Base-by-base conservation (phyloP, 164 flowering plant genomes). In the Stephania cephalantha region DNA sequence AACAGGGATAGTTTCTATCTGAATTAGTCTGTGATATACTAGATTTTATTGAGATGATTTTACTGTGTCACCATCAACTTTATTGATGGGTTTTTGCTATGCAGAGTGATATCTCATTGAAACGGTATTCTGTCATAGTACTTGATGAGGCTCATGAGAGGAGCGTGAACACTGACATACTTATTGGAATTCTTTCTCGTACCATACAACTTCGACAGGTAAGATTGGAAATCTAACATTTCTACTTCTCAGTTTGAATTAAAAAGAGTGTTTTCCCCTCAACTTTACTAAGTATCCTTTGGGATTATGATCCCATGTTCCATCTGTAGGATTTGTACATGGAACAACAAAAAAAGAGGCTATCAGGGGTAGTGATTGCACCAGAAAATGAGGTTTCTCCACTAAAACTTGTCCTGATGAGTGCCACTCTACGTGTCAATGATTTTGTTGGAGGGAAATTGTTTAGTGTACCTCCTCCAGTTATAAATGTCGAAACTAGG, bases 81-180 rank as follows among this genome's bases (percentile, higher is more conserved):
- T 71, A 58, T 75, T 72, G 46, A 73, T 48, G 29, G 13, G 20
- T 25, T 45, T 20, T 83, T 79, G 29, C 80, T 69, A 2, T 87
- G 85, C 91, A 96, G 97, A 86, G 80, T 86, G 97, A 96, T 84
- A 83, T 94, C 84, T 80, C 85, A 63, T 78, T 96, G 82, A 94
- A 76, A 79, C 89, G 85, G 6, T 96, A 94, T 81, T 92, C 99
- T 9, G 87, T 91, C 64, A 80, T 94, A 72, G 84, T 96, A 77
- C 85, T 96, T 77, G 99, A 96, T 79, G 99, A 96, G 85, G 99
- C 97, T 81, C 99, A 96, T 83, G 98, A 94, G 81, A 89, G 99
- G 77, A 94, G 98, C 86, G 77, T 96, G 88, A 92, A 94, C 81
- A 96, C 98, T 30, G 99, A 96, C 81, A 96, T 96, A 71, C 96